Evolutionary conservation across 345 rosid genomes (phyloP).

Genomic region (Lepidium aucheri): DNA sequence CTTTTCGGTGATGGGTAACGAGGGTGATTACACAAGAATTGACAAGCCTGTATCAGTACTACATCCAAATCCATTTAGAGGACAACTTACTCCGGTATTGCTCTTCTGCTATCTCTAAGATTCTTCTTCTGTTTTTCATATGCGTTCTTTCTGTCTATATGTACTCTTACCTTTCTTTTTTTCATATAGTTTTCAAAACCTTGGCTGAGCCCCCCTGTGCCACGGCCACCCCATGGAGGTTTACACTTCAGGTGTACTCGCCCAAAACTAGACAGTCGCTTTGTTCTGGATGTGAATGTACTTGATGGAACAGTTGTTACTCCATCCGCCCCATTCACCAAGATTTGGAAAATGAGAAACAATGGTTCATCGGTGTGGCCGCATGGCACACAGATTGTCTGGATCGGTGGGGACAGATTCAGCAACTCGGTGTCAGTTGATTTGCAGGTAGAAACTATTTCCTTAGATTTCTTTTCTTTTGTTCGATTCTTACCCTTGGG

Average conservation of each 20-base stretch:
- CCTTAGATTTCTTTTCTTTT: conserved; percentile 1
- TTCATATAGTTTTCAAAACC: conserved; percentile 15
- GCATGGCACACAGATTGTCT: conserved; percentile 50
- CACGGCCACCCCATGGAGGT: conserved; percentile 20
- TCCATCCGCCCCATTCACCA: conserved; percentile 67
- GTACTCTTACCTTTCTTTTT: conserved; percentile 1
- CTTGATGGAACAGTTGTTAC: conserved; percentile 75
- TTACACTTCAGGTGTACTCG: conserved; percentile 21
- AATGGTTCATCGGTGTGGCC: conserved; percentile 67
- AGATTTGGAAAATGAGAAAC: conserved; percentile 93
- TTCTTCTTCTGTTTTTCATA: background rate
- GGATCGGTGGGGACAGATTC: conserved; percentile 77
- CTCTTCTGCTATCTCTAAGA: conserved; percentile 7
- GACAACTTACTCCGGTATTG: conserved; percentile 34
- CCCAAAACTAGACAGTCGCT: conserved; percentile 70
- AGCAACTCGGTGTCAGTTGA: conserved; percentile 33
- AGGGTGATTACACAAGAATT: conserved; percentile 54
- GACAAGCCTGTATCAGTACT: conserved; percentile 47
- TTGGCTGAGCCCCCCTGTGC: conserved; percentile 24
- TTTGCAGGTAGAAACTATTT: conserved; percentile 41
- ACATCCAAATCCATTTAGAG: conserved; percentile 26
- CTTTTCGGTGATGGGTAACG: conserved; percentile 62
- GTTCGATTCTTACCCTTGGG: background rate
- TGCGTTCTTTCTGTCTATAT: background rate
- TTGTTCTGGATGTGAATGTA: conserved; percentile 73